Conservation (phyloP, 352 stramenopile genomes). For the Aphanomyces astaci region DNA sequence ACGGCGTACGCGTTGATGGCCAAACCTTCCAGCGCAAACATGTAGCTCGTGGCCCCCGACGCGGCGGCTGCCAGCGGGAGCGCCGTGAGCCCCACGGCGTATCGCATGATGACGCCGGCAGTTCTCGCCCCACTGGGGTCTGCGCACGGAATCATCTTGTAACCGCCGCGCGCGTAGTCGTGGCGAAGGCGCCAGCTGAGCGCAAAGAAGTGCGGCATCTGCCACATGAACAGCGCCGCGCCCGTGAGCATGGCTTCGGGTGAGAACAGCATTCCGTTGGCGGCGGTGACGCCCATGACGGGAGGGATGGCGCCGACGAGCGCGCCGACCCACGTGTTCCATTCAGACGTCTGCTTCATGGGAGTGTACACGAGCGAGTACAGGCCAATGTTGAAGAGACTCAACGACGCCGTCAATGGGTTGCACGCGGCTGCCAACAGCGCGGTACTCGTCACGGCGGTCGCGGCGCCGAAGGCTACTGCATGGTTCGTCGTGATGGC, state of each 20-base stretch:
- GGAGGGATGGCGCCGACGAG: conserved; percentile 98
- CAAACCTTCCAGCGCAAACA: conserved; percentile 97
- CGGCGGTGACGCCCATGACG: conserved; percentile 97
- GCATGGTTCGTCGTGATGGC: conserved; percentile 72
- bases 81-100: conserved; percentile 91
- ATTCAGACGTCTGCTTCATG: conserved; percentile 94
- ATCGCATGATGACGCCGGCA: conserved; percentile 86
- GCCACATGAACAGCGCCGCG: conserved; percentile 95
- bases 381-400: conserved; percentile 94
- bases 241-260: conserved; percentile 69
- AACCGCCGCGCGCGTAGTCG: conserved; percentile 86
- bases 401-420: conserved; percentile 92
- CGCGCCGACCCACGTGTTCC: conserved; percentile 98
- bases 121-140: conserved; percentile 90
- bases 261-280: conserved; percentile 73
- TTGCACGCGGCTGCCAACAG: conserved; percentile 91
- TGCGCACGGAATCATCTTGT: conserved; percentile 93
- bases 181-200: conserved; percentile 94
- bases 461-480: conserved; percentile 72
- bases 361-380: conserved; percentile 99
- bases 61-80: conserved; percentile 90
- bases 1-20: conserved; percentile 94
- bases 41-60: conserved; percentile 94
- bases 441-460: conserved; percentile 77
- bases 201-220: conserved; percentile 99